Evolutionary conservation across 768 basidiomycete species (phyloP), one percentile per base, ranked within the genome.

Genomic region (Termitomyces bulborhizus): DNA sequence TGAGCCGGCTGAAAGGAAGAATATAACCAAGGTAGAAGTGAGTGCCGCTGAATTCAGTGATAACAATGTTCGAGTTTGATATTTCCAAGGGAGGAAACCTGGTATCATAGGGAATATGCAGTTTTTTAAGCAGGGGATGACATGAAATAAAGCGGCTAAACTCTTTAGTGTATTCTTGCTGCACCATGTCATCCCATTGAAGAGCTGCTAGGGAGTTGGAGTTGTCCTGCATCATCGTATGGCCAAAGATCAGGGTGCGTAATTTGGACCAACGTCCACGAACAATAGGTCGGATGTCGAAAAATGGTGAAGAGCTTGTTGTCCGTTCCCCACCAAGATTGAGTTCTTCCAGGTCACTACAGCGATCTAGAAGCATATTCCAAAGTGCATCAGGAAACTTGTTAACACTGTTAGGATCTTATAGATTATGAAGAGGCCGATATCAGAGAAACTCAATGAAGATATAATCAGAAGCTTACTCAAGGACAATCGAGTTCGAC

Each of bases 361-460:
- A 80, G 13, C 73, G 72, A 32, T 68, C 65, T 42, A 75, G 69
- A 47, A 83, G 71, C 81, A 82, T 83, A 56, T 76, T 73, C 81
- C 81, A 83, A n/a, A 82, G 66, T 6, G 64, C 62, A 26, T 56
- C 37, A 7, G 66, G 66, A 32, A 67, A 53, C 15, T 31, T 47
- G 18, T 56, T 55, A 24, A 53, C 42, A 26, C 16, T 31, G 26
- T 59, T 48, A 40, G 51, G 57, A 37, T 53, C 45, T 57, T 58
- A 36, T 9, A 34, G 40, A 42, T 56, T 58, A 41, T 15, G 42
- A 55, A 51, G 32, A 40, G 37, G 26, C 39, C 29, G 44, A 15
- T 41, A 34, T 54, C 46, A 37, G 39, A 13, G 45, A 34, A 11
- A 36, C 36, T 49, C 18, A 8, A 37, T 37, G 37, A 41, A 48